Conservation (phyloP, 768 basidiomycete genomes). For the Piloderma croceum region DNA sequence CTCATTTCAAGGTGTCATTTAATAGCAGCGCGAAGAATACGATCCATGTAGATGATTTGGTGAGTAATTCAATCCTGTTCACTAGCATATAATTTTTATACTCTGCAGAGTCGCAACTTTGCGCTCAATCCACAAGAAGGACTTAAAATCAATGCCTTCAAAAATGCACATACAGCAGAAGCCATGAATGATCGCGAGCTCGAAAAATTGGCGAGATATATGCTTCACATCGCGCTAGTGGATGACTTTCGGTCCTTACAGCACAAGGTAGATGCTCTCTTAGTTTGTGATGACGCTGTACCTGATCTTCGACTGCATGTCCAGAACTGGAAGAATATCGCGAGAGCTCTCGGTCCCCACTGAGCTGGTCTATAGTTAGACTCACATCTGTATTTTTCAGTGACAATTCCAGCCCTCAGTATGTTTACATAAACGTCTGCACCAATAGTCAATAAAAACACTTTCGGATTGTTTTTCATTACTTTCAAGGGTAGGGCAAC, state of each 20-base stretch:
- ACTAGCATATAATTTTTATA: slow-evolving; percentile 4
- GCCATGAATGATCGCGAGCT: slow-evolving; percentile 66
- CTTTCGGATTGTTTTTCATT: not conserved
- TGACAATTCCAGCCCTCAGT: not conserved
- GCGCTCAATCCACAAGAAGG: slow-evolving; percentile 83
- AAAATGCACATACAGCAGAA: slow-evolving; percentile 64
- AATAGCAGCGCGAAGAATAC: slow-evolving; percentile 63
- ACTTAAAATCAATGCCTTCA: slow-evolving; percentile 79
- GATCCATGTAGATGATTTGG: slow-evolving; percentile 84
- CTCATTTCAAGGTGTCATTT: not conserved
- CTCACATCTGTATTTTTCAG: not conserved
- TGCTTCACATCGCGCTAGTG: slow-evolving; percentile 54
- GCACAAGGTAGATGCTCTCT: slow-evolving; percentile 50
- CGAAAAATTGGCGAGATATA: slow-evolving; percentile 55
- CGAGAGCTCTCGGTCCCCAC: slow-evolving; percentile 17
- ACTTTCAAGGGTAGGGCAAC: not conserved
- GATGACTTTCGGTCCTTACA: slow-evolving; percentile 59
- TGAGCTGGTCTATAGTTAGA: not conserved
- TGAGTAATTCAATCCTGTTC: slow-evolving; percentile 23
- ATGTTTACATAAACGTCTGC: not conserved
- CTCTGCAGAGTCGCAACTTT: slow-evolving; percentile 67
- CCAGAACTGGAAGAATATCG: slow-evolving; percentile 31
- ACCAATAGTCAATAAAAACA: not conserved
- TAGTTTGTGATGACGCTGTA: not conserved
- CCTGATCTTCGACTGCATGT: slow-evolving; percentile 1